Conservation (phyloP, 2,329 filamentous ascomycete species). For the Epicoccum sorghinum region DNA sequence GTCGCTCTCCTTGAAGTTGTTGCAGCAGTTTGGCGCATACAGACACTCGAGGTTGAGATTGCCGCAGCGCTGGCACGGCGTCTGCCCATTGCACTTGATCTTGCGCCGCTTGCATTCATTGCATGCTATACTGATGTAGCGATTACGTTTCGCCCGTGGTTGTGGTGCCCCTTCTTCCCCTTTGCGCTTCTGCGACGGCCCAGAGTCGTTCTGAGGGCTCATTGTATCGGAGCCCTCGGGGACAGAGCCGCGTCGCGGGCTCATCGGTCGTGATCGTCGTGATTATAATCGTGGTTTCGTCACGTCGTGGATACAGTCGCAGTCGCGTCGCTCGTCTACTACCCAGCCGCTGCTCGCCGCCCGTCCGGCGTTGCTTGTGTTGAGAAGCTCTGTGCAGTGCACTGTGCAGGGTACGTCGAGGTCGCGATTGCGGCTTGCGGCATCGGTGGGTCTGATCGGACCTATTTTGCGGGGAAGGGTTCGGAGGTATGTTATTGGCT, state of each 20-base stretch:
- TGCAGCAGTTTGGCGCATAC: constrained; percentile 73
- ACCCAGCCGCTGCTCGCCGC: neutral
- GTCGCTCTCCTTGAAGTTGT: constrained; percentile 89
- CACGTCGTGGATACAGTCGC: neutral
- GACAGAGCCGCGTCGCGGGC: constrained; percentile 8
- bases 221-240: constrained; percentile 40
- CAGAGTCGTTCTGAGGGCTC: constrained; percentile 38
- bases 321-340: neutral
- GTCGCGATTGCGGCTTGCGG: neutral
- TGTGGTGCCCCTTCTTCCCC: constrained; percentile 52
- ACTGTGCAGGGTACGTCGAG: neutral
- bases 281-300: neutral
- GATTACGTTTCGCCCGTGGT: constrained; percentile 67
- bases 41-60: constrained; percentile 68
- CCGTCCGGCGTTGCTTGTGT: constrained; percentile 5
- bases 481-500: constrained; percentile 4
- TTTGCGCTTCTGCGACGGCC: constrained; percentile 49
- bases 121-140: constrained; percentile 71
- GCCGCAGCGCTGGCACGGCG: constrained; percentile 68
- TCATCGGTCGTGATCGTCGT: neutral
- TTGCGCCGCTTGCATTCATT: constrained; percentile 71
- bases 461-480: constrained; percentile 15
- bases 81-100: constrained; percentile 72
- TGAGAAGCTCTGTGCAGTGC: no score
- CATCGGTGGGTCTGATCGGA: constrained; percentile 11